Evolutionary conservation across 331 rosid species (phyloP).

Genomic region (Malus hybrid): DNA sequence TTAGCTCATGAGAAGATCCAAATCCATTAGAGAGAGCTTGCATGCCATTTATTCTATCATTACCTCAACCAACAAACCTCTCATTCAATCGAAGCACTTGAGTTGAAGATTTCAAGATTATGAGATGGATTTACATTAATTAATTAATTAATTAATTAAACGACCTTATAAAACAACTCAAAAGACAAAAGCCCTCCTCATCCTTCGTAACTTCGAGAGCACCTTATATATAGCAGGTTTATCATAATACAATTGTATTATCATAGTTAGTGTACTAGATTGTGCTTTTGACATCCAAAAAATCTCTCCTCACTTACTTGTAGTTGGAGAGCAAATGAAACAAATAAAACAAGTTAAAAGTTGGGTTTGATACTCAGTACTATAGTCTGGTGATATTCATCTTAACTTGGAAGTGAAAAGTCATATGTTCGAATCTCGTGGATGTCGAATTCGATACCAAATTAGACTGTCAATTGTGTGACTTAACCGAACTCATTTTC

Average conservation of each 20-base stretch:
- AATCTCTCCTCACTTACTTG: too few species aligned
- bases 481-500: fast-evolving
- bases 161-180: not conserved
- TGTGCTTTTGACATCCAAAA: too few species aligned
- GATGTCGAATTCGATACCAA: too few species aligned
- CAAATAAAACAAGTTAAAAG: too few species aligned
- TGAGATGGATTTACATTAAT: not conserved
- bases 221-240: too few species aligned
- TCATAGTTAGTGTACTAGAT: too few species aligned
- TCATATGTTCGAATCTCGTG: too few species aligned
- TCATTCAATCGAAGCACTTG: not conserved
- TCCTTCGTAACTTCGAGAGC: too few species aligned
- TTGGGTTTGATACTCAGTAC: too few species aligned
- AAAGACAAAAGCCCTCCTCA: not conserved
- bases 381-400: fast-evolving
- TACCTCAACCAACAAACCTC: conserved; percentile 12
- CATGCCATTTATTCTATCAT: conserved; percentile 5
- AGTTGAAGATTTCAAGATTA: not conserved
- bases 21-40: not conserved
- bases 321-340: too few species aligned
- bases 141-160: not conserved
- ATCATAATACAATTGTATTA: too few species aligned
- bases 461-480: fast-evolving
- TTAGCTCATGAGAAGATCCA: too few species aligned
- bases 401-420: not conserved